Percentiles rank a stretch among this genome's conserved stretches.
phyloP scores from a whole-genome alignment of 2,329 filamentous ascomycete species.

The Hypoxylon rubiginosum region DNA sequence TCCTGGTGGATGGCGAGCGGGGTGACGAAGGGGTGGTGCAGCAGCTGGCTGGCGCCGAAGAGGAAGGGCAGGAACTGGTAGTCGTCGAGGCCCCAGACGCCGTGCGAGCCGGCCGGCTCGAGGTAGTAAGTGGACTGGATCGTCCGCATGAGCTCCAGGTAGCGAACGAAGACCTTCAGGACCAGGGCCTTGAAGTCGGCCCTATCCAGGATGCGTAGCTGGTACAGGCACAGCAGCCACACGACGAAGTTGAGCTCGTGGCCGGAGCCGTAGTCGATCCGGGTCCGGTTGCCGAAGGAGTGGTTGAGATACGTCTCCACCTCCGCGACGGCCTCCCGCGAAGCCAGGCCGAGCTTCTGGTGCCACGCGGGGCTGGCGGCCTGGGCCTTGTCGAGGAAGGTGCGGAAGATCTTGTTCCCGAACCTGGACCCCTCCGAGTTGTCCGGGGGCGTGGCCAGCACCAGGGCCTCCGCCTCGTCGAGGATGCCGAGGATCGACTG shows the following conservation, averaged over 20 bases:
- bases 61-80: slow-evolving; percentile 98
- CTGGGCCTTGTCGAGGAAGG: slow-evolving; percentile 79
- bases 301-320: slow-evolving; percentile 83
- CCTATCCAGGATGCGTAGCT: slow-evolving; percentile 74
- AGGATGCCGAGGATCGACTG: slow-evolving; percentile 77
- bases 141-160: slow-evolving; percentile 87
- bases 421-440: slow-evolving; percentile 92
- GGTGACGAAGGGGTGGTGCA: slow-evolving; percentile 85
- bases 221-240: slow-evolving; percentile 95
- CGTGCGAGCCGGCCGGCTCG: slow-evolving; percentile 95
- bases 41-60: slow-evolving; percentile 90
- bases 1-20: slow-evolving; percentile 88
- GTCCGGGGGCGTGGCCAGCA: slow-evolving; percentile 80
- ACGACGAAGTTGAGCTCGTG: slow-evolving; percentile 98
- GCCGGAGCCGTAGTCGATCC: slow-evolving; percentile 97
- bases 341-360: slow-evolving; percentile 65
- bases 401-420: slow-evolving; percentile 91
- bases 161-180: slow-evolving; percentile 83
- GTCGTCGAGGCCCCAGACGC: slow-evolving; percentile 97
- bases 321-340: slow-evolving; percentile 73
- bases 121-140: slow-evolving; percentile 96
- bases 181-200: slow-evolving; percentile 80
- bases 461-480: slow-evolving; percentile 74
- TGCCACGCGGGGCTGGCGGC: slow-evolving; percentile 74
- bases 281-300: slow-evolving; percentile 85